Conservation (phyloP, 805 yeast species). For the Nakazawaea holstii region DNA sequence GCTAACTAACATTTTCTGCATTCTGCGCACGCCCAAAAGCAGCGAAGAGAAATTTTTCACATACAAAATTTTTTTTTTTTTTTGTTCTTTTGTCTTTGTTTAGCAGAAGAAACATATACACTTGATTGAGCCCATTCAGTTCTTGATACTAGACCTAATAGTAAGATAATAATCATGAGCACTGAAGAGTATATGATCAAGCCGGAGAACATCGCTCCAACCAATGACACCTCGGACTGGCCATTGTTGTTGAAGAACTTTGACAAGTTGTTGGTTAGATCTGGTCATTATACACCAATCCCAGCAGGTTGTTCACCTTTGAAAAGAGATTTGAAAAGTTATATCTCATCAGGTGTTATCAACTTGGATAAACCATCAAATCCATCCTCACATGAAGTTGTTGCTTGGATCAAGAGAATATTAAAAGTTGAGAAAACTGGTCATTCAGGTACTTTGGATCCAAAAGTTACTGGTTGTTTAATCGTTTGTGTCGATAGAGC, state of each 20-base stretch:
- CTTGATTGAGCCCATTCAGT: background rate
- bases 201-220: conserved; percentile 77
- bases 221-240: conserved; percentile 90
- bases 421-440: conserved; percentile 96
- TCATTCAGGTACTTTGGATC: conserved; percentile 98
- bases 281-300: conserved; percentile 96
- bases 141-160: background rate
- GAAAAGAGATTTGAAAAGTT: conserved; percentile 87
- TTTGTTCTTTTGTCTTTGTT: too few relatives aligned
- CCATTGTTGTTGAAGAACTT: conserved; percentile 90
- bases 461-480: conserved; percentile 94
- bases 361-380: conserved; percentile 97
- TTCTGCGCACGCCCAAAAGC: too few relatives aligned
- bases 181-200: conserved; percentile 73
- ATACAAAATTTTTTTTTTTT: background rate
- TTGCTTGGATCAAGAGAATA: conserved; percentile 97
- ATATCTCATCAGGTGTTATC: conserved; percentile 91
- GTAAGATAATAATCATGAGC: conserved; percentile 36
- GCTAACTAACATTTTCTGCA: background rate
- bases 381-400: conserved; percentile 98
- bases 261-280: conserved; percentile 89
- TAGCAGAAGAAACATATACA: too few relatives aligned
- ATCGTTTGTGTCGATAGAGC: conserved; percentile 98
- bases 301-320: conserved; percentile 94
- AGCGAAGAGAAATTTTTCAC: background rate